Percentiles rank a stretch among this genome's conserved stretches.
Evolutionary conservation across 306 rosid species (phyloP).

Genomic region (Medicago arabica): DNA sequence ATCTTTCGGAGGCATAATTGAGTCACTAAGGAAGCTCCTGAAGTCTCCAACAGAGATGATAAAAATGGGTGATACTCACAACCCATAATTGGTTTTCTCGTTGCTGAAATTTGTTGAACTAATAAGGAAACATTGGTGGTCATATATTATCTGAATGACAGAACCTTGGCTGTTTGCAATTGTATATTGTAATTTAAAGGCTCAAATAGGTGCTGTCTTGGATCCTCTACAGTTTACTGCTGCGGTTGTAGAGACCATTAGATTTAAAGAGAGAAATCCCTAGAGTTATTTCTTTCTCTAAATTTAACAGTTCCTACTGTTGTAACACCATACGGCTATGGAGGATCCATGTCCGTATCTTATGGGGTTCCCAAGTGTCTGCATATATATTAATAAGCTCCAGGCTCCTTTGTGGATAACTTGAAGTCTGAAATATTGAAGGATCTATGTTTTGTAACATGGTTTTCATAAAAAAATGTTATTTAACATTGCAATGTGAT

Average conservation of each 20-base stretch:
- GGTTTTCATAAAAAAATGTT: not conserved
- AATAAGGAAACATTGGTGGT: slow-evolving; percentile 38
- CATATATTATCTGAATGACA: slow-evolving; percentile 36
- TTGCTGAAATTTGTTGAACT: slow-evolving; percentile 20
- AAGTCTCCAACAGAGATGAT: slow-evolving; percentile 78
- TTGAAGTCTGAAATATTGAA: slow-evolving; percentile 5
- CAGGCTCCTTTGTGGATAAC: slow-evolving; percentile 29
- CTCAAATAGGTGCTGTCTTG: not conserved
- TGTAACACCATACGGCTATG: too few relatives aligned
- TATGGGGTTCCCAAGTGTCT: not conserved
- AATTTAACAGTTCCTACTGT: too few relatives aligned
- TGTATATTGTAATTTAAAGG: slow-evolving; percentile 23
- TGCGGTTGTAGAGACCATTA: too few relatives aligned
- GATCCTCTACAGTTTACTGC: not conserved
- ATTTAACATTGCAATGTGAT: not conserved
- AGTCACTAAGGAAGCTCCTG: slow-evolving; percentile 82
- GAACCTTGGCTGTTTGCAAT: slow-evolving; percentile 47
- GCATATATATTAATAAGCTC: slow-evolving; percentile 25
- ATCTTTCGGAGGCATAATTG: slow-evolving; percentile 67
- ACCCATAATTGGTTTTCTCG: slow-evolving; percentile 30
- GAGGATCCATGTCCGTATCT: too few relatives aligned
- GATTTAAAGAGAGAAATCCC: too few relatives aligned
- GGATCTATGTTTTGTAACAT: slow-evolving; percentile 8
- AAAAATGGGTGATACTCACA: slow-evolving; percentile 54
- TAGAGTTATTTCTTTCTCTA: too few relatives aligned